A percentile compares a stretch with the other conserved stretches of the same genome.
These are phyloP conservation scores for Xylaria acuta DNA, from an alignment of 495 filamentous ascomycete species.

Conservation along the genomic window DNA sequence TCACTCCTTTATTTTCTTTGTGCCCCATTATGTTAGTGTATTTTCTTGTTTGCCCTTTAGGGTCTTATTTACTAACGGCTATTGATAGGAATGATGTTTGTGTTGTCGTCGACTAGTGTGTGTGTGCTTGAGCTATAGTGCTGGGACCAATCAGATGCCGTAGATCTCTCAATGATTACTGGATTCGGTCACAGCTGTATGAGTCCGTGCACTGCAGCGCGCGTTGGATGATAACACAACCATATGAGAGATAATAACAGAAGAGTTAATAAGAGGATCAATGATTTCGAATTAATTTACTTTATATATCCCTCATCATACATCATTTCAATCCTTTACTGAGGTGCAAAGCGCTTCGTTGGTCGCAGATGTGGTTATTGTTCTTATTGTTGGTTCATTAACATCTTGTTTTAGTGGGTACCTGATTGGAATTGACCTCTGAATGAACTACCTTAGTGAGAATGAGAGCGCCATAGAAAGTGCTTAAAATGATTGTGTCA, in stretches of 20 bases:
- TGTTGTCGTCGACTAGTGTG: background rate
- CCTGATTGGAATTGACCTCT: background rate
- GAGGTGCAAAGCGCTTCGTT: background rate
- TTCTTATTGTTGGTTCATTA: constrained; percentile 6
- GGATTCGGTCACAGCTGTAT: background rate
- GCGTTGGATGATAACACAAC: background rate
- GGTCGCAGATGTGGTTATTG: background rate
- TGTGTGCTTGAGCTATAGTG: background rate
- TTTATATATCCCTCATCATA: background rate
- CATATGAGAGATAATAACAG: background rate
- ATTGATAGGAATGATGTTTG: background rate
- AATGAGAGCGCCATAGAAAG: background rate
- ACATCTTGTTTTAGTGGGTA: background rate
- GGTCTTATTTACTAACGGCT: background rate
- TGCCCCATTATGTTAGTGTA: background rate
- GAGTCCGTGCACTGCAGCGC: background rate
- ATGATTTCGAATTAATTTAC: too few species aligned
- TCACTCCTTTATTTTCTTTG: background rate
- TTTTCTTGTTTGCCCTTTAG: background rate
- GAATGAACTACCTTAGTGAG: background rate
- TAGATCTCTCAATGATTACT: constrained; percentile 14
- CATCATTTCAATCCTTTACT: background rate
- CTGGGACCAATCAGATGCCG: constrained; percentile 7
- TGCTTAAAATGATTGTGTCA: background rate
- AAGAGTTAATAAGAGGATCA: background rate